phyloP scores from a whole-genome alignment of 352 stramenopile genomes.

The Phytophthora niederhauseri region DNA sequence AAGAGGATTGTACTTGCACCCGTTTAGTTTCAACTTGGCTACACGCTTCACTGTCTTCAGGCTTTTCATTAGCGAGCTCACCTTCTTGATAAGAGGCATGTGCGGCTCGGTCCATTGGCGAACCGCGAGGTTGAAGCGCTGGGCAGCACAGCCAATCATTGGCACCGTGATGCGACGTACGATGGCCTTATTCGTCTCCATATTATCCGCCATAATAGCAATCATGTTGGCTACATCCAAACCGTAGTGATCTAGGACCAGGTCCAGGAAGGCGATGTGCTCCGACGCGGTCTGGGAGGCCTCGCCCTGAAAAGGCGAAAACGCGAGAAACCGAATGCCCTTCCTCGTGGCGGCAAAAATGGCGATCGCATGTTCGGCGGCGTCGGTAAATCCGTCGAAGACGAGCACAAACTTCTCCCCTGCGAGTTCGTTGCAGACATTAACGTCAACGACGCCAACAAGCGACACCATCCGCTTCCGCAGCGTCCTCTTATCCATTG shows the following conservation, averaged over 20 bases:
- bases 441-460: not conserved
- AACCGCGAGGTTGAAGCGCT: constrained; percentile 19
- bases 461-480: constrained; percentile 8
- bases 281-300: constrained; percentile 7
- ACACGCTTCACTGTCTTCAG: not conserved
- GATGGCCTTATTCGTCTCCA: constrained; percentile 18
- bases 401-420: constrained; percentile 8
- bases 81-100: constrained; percentile 1
- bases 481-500: constrained; percentile 1
- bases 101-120: not conserved
- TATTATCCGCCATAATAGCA: constrained; percentile 16
- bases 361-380: constrained; percentile 1
- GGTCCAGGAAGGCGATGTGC: constrained; percentile 11
- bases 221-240: constrained; percentile 6
- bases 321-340: constrained; percentile 3
- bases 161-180: not conserved
- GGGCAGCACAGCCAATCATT: constrained; percentile 8
- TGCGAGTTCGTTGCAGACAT: not conserved
- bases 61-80: not conserved
- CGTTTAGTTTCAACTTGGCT: not conserved
- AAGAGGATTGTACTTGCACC: constrained; percentile 5
- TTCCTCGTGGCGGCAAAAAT: constrained; percentile 18
- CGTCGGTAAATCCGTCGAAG: constrained; percentile 15
- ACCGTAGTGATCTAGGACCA: constrained; percentile 10
- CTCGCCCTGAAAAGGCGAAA: constrained; percentile 9